Conservation (phyloP, 768 basidiomycete genomes). For the Clitopilus hobsonii region DNA sequence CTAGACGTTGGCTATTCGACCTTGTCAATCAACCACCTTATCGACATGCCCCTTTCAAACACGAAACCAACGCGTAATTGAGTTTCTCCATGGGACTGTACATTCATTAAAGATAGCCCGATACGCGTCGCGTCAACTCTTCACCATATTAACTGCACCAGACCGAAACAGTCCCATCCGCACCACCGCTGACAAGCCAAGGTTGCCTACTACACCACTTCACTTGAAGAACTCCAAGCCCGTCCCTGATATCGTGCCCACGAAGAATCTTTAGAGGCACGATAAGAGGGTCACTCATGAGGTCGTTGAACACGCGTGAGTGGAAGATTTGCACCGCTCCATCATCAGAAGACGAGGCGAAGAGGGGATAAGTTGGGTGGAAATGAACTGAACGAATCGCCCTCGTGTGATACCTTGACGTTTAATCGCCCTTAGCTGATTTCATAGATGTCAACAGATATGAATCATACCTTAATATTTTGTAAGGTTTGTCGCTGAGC, state of each 20-base stretch:
- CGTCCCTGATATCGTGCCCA: constrained; percentile 83
- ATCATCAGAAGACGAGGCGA: constrained; percentile 95
- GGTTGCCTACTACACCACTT: constrained; percentile 88
- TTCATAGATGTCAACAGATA: constrained; percentile 6
- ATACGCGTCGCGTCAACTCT: too few species aligned
- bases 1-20: too few species aligned
- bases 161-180: constrained; percentile 82
- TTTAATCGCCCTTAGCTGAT: constrained; percentile 5
- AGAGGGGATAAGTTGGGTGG: constrained; percentile 92
- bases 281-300: constrained; percentile 96
- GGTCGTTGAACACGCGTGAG: constrained; percentile 87
- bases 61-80: too few species aligned
- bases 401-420: constrained; percentile 80
- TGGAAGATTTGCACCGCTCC: constrained; percentile 98
- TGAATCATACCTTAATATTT: constrained; percentile 73
- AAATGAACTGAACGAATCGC: constrained; percentile 92
- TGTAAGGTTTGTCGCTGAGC: constrained; percentile 94
- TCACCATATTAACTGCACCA: constrained; percentile 92
- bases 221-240: constrained; percentile 87
- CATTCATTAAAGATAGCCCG: too few species aligned
- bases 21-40: constrained; percentile 7
- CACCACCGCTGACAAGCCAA: constrained; percentile 90
- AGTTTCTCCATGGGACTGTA: too few species aligned
- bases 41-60: too few species aligned
- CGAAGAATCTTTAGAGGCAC: constrained; percentile 95